A percentile compares a stretch with the other conserved stretches of the same genome.
phyloP scores from a whole-genome alignment of 1,139 yeast species.

The Debaryomyces robertsiae region DNA sequence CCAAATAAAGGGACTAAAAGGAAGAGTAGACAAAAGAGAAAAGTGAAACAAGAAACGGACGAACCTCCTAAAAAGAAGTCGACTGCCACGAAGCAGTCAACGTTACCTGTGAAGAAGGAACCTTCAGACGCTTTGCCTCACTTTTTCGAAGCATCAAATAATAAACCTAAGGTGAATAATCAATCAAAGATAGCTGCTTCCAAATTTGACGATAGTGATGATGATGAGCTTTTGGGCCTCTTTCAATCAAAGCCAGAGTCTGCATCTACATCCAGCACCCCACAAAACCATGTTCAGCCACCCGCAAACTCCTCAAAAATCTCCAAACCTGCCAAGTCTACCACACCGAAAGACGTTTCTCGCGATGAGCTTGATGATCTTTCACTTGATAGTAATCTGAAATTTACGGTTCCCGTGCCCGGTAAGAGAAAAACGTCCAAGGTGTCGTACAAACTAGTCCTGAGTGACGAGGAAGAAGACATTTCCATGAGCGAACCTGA shows the following conservation, averaged over 20 bases:
- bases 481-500: constrained; percentile 8
- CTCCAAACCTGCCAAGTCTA: no score
- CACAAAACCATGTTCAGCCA: constrained; percentile 3
- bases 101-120: constrained; percentile 10
- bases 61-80: constrained; percentile 17
- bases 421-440: constrained; percentile 7
- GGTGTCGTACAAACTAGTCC: constrained; percentile 3
- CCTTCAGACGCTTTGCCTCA: constrained; percentile 10
- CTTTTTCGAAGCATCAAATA: constrained; percentile 4
- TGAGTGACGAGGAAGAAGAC: constrained; percentile 9
- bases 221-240: constrained; percentile 29
- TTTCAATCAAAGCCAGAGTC: constrained; percentile 8
- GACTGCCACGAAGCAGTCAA: constrained; percentile 12
- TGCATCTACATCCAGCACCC: neutral
- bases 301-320: constrained; percentile 13
- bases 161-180: constrained; percentile 2
- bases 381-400: constrained; percentile 10
- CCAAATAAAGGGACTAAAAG: constrained; percentile 34
- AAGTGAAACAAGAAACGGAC: constrained; percentile 19
- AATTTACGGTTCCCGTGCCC: constrained; percentile 3
- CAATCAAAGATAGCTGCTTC: constrained; percentile 14
- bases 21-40: constrained; percentile 25
- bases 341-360: neutral
- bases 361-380: constrained; percentile 20
- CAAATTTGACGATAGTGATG: constrained; percentile 34